Percentiles rank a stretch among this genome's conserved stretches.
Evolutionary conservation across 2,329 filamentous ascomycete species (phyloP).

Genomic region (Colletotrichum sp.): DNA sequence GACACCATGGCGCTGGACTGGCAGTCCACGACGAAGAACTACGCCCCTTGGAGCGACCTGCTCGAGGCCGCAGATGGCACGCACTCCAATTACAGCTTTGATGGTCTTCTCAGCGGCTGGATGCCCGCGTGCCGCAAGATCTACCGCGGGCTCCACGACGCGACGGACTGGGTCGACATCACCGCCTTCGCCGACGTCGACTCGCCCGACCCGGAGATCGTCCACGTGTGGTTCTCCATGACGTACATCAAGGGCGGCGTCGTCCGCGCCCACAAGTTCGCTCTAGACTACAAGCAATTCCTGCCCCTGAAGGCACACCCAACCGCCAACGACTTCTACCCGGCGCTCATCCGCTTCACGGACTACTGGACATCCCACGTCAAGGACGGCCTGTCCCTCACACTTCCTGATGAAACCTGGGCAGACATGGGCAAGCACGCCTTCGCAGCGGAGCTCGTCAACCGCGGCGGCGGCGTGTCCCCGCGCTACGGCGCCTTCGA

Average conservation of each 20-base stretch:
- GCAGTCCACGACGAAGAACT: background rate
- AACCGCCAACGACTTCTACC: background rate
- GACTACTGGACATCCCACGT: background rate
- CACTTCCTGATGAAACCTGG: background rate
- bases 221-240: background rate
- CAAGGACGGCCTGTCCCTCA: background rate
- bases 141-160: background rate
- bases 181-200: background rate
- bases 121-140: background rate
- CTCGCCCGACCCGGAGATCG: background rate
- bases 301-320: background rate
- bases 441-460: background rate
- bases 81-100: background rate
- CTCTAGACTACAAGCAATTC: background rate
- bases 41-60: background rate
- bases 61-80: background rate
- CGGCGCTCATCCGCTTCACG: background rate
- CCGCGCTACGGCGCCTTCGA: conserved; percentile 1
- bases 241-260: background rate
- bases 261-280: background rate
- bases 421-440: conserved; percentile 1
- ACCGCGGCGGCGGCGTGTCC: background rate
- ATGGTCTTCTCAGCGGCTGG: background rate
- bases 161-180: background rate
- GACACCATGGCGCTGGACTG: background rate